Percentiles rank a stretch among this genome's conserved stretches.
Evolutionary conservation across 768 basidiomycete genomes (phyloP).

Genomic region (Agaricus sinodeliciosus): DNA sequence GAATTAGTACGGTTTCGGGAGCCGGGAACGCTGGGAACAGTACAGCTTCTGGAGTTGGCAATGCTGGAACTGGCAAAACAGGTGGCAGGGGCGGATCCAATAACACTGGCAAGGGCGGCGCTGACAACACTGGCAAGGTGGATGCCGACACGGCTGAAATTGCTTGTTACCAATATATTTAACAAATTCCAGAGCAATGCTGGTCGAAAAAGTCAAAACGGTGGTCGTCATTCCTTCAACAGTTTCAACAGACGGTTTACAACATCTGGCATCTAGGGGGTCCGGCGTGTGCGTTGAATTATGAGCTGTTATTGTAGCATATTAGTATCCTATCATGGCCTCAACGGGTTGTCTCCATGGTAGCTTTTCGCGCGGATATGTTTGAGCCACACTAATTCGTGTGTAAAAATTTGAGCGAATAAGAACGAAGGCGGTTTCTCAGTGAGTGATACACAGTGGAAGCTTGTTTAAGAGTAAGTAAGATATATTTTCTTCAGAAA

Average conservation of each 20-base stretch:
- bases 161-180: conserved; percentile 7
- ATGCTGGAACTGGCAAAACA: conserved; percentile 7
- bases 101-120: conserved; percentile 2
- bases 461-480: too few relatives aligned
- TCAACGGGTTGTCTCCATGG: neutral
- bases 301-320: conserved; percentile 1
- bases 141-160: conserved; percentile 18
- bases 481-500: too few relatives aligned
- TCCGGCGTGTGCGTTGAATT: neutral
- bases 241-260: conserved; percentile 7
- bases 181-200: neutral
- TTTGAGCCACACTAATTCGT: conserved; percentile 8
- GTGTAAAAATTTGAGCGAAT: conserved; percentile 5
- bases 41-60: neutral
- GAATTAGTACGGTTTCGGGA: conserved; percentile 1
- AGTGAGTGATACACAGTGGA: too few relatives aligned
- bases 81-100: neutral
- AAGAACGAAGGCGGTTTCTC: neutral
- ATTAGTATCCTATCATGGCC: neutral
- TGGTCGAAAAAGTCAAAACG: neutral
- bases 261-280: conserved; percentile 4
- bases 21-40: neutral
- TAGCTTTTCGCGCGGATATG: conserved; percentile 1
- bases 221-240: neutral
- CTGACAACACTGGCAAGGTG: neutral